Evolutionary conservation across 2,329 filamentous ascomycete species (phyloP), one percentile per base, ranked within the genome.

Genomic region (Pyrenophora seminiperda): DNA sequence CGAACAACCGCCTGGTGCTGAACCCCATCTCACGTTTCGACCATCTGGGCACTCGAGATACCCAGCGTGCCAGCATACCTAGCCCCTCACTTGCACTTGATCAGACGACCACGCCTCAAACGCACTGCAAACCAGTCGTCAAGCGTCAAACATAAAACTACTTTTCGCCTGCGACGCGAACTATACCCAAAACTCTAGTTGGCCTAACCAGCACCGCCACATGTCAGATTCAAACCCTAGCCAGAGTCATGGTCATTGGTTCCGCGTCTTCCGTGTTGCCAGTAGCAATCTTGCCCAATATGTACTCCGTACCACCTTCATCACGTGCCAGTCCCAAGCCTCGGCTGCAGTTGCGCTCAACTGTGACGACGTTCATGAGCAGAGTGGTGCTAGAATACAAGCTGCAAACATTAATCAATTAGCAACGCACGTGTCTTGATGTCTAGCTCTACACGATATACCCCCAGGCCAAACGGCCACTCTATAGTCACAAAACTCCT

Each of bases 81-180:
- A 7, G 30, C 43, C 40, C 37, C 50, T 41, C 29, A 19, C 31
- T 20, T 38, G 19, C 38, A 22, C 17, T 5, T 6, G 7, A 47
- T 48, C 49, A 48, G 27, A 27, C 39, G 32, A 43, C 34, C 41
- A 46, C 33, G 39, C 33, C 55, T 49, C 51, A 63, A 63, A 63
- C 60, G 45, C 53, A 53, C 32, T 50, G 58, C 15, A 62, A 59
- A 62, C 59, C 19, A 34, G 17, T 32, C 10, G n/a, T 58, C 57
- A 53, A 56, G 53, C 59, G 37, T 34, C 19, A 29, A 46, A 41
- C 48, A 5, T 30, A 24, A 40, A 34, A 40, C 7, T 14, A 22
- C 17, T 31, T 27, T 20, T 31, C 41, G 47, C 48, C 36, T 36
- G 34, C 31, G n/a, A 36, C 47, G 33, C 36, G 41, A 33, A 31